Evolutionary conservation across 2,329 filamentous ascomycete genomes (phyloP), one percentile per base, ranked within the genome.

Genomic region (Colletotrichum orbiculare): DNA sequence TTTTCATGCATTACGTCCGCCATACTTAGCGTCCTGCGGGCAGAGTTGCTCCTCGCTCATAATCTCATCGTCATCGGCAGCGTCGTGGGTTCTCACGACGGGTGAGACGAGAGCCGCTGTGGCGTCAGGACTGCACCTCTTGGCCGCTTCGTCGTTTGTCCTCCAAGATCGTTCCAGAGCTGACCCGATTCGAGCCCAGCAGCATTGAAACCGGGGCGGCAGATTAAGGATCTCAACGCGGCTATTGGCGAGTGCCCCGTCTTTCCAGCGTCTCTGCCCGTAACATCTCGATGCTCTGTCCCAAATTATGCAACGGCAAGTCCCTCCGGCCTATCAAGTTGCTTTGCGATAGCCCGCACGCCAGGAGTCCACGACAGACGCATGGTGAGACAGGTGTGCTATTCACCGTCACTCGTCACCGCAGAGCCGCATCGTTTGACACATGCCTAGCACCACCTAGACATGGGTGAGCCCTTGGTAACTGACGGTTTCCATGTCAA

Each of bases 1-100:
- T 34, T 15, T 48, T 41, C 33, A 45, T 57, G 54, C 54, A 57
- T 48, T 42, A 37, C 54, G 54, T 37, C 45, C 17, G 54, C 35
- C 45, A 42, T 49, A 42, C 38, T 37, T 25, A 25, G 25, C 25
- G 25, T 25, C 25, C 4, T 25, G 45, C 12, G 5, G 12, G 35
- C 13, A 37, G 35, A 41, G 37, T 13, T 34, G 37, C 33, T 48
- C 54, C 39, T 56, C 45, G 41, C 42, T 25, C 41, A 13, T n/a
- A 10, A 46, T 55, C 42, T 43, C 6, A 7, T 33, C 35, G 15
- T 34, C 45, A n/a, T 35, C 17, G 35, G 17, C 7, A 12, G 17
- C 46, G 17, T 34, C 10, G 12, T 49, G 45, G 17, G 43, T 41
- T 11, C 43, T 13, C 17, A n/a, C 47, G 37, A 25, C 37, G 35